A percentile compares a stretch with the other conserved stretches of the same genome.
These are phyloP conservation scores for Talaromyces trachyspermus DNA, from an alignment of 495 filamentous ascomycete genomes.

Conservation along the genomic window DNA sequence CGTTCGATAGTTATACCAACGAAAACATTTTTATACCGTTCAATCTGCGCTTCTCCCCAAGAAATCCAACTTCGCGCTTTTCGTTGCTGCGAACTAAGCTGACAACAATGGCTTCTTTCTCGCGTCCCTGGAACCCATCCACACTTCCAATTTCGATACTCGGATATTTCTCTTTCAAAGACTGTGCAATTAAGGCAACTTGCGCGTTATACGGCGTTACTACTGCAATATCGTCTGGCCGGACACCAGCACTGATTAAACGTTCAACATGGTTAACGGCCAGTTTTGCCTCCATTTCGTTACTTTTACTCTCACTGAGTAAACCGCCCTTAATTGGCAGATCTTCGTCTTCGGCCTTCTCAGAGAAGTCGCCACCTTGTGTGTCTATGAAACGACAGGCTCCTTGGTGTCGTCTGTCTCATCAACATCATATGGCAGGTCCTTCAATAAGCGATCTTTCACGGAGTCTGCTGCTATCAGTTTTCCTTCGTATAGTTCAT, in stretches of 20 bases:
- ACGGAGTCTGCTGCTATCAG: constrained; percentile 75
- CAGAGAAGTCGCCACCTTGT: constrained; percentile 84
- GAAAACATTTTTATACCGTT: constrained; percentile 58
- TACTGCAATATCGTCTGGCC: constrained; percentile 77
- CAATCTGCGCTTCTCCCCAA: constrained; percentile 84
- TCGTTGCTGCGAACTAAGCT: constrained; percentile 85
- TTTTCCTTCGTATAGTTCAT: constrained; percentile 74
- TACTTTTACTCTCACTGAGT: constrained; percentile 84
- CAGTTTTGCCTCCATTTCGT: constrained; percentile 81
- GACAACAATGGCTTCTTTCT: constrained; percentile 93
- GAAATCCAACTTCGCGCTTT: constrained; percentile 75
- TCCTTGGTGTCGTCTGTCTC: constrained; percentile 83
- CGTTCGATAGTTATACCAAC: neutral
- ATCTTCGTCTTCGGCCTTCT: constrained; percentile 47
- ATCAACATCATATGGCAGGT: constrained; percentile 69
- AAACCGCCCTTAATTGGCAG: constrained; percentile 45
- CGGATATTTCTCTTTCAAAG: constrained; percentile 69
- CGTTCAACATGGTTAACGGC: constrained; percentile 66
- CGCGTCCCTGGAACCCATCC: constrained; percentile 93
- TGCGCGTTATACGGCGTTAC: constrained; percentile 97
- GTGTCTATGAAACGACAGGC: constrained; percentile 94
- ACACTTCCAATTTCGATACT: constrained; percentile 89
- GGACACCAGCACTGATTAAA: constrained; percentile 71
- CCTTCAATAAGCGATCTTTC: constrained; percentile 62
- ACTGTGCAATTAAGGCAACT: constrained; percentile 64